Evolutionary conservation across 306 rosid species (phyloP).

Genomic region (Medicago truncatula): MtrunA17r5.0-ANR NC_053042.1:54053001-54053500

Average conservation of each 20-base stretch:
- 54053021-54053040: background rate
- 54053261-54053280: too few species aligned
- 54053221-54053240: background rate
- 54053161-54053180: background rate
- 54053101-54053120: background rate
- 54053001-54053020: background rate
- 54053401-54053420: constrained; percentile 5
- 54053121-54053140: background rate
- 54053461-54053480: constrained; percentile 17
- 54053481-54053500: background rate
- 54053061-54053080: background rate
- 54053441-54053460: constrained; percentile 6
- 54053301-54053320: too few species aligned
- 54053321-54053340: background rate
- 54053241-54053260: background rate
- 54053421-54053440: background rate
- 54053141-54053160: background rate
- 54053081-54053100: too few species aligned
- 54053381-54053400: constrained; percentile 25
- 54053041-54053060: background rate
- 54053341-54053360: constrained; percentile 3
- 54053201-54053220: background rate
- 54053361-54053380: background rate
- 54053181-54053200: background rate
- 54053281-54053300: too few species aligned